Base-by-base conservation (phyloP, 768 basidiomycete species). In the Suillus subluteus region DNA sequence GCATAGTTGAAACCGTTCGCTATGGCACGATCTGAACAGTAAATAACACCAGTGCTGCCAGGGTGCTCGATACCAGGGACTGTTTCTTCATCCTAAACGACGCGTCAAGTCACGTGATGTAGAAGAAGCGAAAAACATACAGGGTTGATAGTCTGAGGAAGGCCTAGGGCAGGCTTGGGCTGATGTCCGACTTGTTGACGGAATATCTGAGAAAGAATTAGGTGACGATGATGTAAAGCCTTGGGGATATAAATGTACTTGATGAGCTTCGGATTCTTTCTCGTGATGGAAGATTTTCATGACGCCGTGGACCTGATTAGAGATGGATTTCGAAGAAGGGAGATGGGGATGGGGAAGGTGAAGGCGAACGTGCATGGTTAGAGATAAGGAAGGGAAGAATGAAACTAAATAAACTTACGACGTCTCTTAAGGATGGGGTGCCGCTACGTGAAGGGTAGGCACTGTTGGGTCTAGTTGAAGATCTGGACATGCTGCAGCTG, bases 11-110 rank as follows among this genome's bases (percentile, higher is more conserved):
- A 98, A 11, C 96, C 96, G 74, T 98, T 97, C 13, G 95, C 95
- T 82, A 95, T 94, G n/a, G 95, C 93, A 66, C 95, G 89, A 74
- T 96, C 93, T 2, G 92, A 94, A 78, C 95, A 96, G 76, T 96
- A 98, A 73, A 96, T 89, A 35, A 90, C 88, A 66, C 85, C 81
- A 1, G 84, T 85, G 71, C 79, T 79, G 41, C 87, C 87, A 2
- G 93, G 93, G 74, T 93, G 92, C 73, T 89, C 85, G 72, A 94
- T 92, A 59, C 93, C 94, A 23, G 94, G 95, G 5, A 96, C 88
- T 1, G 94, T 95, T 79, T 96, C 94, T 72, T 96, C 94, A 70
- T 94, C 91, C 85, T 91, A 66, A 21, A 65, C 67, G 32, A 44
- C 65, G 40, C 18, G 58, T 40, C 56, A 58, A 64, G 65, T 70